Evolutionary conservation across 1,139 yeast genomes (phyloP), one percentile per base, ranked within the genome.

Genomic region (Pichia sp.): DNA sequence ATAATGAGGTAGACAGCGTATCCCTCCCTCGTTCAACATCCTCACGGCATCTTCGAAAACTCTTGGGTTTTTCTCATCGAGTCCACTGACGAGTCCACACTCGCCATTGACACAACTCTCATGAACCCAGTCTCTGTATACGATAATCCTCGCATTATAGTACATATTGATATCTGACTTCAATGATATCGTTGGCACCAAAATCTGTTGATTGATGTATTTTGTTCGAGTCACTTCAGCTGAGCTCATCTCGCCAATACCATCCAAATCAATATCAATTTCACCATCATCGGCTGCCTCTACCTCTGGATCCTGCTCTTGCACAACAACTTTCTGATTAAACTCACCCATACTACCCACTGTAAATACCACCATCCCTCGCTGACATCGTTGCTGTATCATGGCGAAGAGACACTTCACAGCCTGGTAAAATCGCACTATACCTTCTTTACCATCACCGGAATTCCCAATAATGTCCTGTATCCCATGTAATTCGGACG

Each of bases 91-190:
- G n/a, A n/a, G n/a, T n/a, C n/a, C n/a, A n/a, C n/a, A n/a, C n/a
- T n/a, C n/a, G n/a, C n/a, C n/a, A n/a, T n/a, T n/a, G n/a, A n/a
- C 32, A 14, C 30, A 29, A 6, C 37, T 22, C 13, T 38, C 35
- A 26, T 36, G 29, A 4, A 49, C 40, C 59, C 59, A 55, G 35
- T 55, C 58, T 39, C 45, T 49, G 34, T 46, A 53, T 9, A 55
- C 26, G 5, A 52, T 45, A 15, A 55, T 43, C 27, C 59, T 39
- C 22, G 49, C 46, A 2, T 54, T 46, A 29, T 44, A 51, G 27
- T 46, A 46, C 19, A 39, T 40, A 4, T 50, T 45, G 42, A 53
- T 39, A 1, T 50, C 42, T 3, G 47, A 48, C 19, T 47, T 50
- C 28, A 53, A 30, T 10, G 56, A 47, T n/a, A 53, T 32, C 6